Conservation (phyloP, 169 alveolate genomes). For the Prorocentrum cordatum region DNA sequence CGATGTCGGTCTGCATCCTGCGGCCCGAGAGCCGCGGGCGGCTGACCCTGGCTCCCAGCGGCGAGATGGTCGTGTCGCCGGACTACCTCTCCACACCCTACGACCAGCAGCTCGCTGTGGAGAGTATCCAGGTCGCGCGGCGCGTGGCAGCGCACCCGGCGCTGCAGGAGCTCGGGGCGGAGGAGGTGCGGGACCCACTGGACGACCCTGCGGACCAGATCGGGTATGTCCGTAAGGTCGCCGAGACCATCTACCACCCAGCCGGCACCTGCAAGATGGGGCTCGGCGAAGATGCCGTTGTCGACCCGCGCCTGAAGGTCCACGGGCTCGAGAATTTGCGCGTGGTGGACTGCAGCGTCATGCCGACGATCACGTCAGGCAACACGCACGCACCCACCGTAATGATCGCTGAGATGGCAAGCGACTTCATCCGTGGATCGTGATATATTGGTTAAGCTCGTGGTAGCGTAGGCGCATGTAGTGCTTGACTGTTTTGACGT, state of each 20-base stretch:
- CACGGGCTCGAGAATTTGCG: constrained; percentile 26
- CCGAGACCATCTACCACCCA: constrained; percentile 61
- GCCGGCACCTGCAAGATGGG: constrained; percentile 66
- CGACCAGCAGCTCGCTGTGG: background rate
- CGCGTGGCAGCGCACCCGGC: constrained; percentile 26
- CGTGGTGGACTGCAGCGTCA: constrained; percentile 30
- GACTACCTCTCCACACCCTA: background rate
- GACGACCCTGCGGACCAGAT: background rate
- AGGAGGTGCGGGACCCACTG: background rate
- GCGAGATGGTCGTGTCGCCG: background rate
- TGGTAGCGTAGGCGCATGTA: too few species aligned
- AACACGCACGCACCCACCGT: constrained; percentile 12
- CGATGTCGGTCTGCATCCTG: constrained; percentile 48
- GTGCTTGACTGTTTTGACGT: too few species aligned
- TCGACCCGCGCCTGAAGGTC: constrained; percentile 19
- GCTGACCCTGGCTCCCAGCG: background rate
- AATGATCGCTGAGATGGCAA: too few species aligned
- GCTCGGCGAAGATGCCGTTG: constrained; percentile 14
- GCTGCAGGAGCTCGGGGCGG: constrained; percentile 12
- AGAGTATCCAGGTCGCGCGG: background rate
- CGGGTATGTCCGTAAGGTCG: background rate
- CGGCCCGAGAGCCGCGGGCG: constrained; percentile 50
- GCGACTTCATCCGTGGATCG: too few species aligned
- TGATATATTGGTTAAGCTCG: too few species aligned
- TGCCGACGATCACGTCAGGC: constrained; percentile 54